Evolutionary conservation across 805 yeast species (phyloP).

Genomic region (Candida orba): DNA sequence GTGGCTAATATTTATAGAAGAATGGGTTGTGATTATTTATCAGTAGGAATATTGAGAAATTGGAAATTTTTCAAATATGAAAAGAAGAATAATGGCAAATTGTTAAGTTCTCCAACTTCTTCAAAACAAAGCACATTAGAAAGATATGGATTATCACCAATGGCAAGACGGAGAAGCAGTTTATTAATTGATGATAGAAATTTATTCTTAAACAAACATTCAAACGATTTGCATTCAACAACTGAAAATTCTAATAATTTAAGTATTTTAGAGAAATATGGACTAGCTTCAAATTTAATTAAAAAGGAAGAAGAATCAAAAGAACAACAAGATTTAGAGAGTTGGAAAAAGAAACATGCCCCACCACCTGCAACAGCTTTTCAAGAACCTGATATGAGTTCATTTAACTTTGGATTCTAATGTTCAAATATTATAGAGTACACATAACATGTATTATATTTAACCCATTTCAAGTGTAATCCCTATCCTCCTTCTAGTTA

Average conservation of each 20-base stretch:
- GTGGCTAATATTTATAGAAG: constrained; percentile 63
- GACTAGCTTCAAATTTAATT: constrained; percentile 17
- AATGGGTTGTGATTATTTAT: constrained; percentile 88
- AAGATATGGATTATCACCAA: constrained; percentile 22
- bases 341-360: constrained; percentile 4
- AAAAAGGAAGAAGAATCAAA: constrained; percentile 13
- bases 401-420: constrained; percentile 47
- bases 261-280: constrained; percentile 24
- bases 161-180: constrained; percentile 18
- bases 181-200: constrained; percentile 6
- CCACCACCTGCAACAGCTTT: constrained; percentile 48
- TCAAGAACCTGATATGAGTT: constrained; percentile 72
- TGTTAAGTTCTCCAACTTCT: constrained; percentile 1
- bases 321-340: constrained; percentile 4
- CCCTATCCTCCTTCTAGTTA: no score
- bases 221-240: constrained; percentile 2
- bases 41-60: constrained; percentile 50
- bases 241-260: constrained; percentile 6
- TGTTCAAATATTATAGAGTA: not conserved
- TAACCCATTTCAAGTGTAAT: no score
- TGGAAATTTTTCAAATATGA: constrained; percentile 54
- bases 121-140: constrained; percentile 12
- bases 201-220: not conserved
- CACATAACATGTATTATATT: no score
- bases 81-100: constrained; percentile 6